Evolutionary conservation across 2,329 filamentous ascomycete genomes (phyloP), one percentile per base, ranked within the genome.

Genomic region (Calonectria naviculata): DNA sequence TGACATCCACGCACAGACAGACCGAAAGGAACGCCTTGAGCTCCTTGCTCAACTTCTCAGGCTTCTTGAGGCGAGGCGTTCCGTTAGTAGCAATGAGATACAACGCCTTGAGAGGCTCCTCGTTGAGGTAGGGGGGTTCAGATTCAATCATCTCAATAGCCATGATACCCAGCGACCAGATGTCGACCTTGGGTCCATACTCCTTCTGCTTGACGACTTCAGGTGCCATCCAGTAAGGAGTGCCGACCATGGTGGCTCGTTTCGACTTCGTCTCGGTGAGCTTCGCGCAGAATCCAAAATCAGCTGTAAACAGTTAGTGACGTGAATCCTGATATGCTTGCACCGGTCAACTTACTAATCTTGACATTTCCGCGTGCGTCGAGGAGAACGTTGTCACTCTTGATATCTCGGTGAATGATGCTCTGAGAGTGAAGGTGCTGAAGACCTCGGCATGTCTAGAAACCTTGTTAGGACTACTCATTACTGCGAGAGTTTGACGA

Each of bases 91-190:
- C 97, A 81, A 99, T 99, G 73, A 99, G 90, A 83, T 98, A 99
- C 56, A 99, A 89, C 9, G 97, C 97, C 88, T 98, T 98, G 68
- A 99, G 90, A 0, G 97, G 97, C 84, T 98, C 96, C 84, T 98
- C 97, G 84, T 98, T 98, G 42, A 98, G 90, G 83, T 99, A 99
- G 0, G 97, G 97, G 7, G 97, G 97, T 84, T 99, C 97, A 21
- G 95, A 97, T 83, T 99, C 97, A 80, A 98, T 98, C 97, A 99
- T 98, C 85, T 99, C 97, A 80, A 99, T 98, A 28, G 97, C 96
- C 97, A 98, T 99, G 85, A 99, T 99, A 80, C 97, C 97, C 73
- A 99, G 87, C 34, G 95, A 98, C 97, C 97, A 99, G 81, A 98
- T 98, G 81, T 99, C 97, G 73, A 98, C 97, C 88, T 98, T 98